Evolutionary conservation across 306 rosid genomes (phyloP).

Genomic region (Prunus armeniaca): DNA sequence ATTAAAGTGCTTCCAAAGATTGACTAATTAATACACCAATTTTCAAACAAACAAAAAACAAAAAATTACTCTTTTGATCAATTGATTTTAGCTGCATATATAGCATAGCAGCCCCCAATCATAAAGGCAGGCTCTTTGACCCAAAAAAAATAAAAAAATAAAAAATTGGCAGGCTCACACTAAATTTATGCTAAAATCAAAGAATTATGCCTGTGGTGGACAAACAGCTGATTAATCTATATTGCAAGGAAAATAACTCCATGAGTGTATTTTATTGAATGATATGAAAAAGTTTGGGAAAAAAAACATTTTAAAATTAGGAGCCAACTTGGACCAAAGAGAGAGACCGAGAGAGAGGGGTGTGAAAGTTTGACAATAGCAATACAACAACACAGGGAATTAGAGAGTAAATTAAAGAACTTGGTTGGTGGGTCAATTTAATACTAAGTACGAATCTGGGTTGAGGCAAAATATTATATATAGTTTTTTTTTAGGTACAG

Average conservation of each 20-base stretch:
- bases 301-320: background rate
- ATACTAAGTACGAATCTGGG: constrained; percentile 11
- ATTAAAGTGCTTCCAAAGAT: no score
- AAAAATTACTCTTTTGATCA: no score
- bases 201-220: background rate
- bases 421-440: constrained; percentile 8
- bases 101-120: no score
- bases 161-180: no score
- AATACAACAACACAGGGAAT: background rate
- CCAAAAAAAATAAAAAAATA: no score
- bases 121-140: no score
- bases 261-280: background rate
- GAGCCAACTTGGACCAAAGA: background rate
- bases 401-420: background rate
- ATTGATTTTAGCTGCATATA: no score
- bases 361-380: constrained; percentile 1
- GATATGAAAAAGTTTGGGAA: background rate
- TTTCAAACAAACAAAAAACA: no score
- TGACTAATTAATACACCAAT: no score
- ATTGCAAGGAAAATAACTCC: background rate
- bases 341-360: background rate
- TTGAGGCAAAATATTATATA: background rate
- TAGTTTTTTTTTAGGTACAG: no score
- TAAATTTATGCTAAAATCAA: background rate
- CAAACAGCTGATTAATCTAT: background rate